Conservation (phyloP, 2,329 filamentous ascomycete genomes). For the Fusarium duplospermum region DNA sequence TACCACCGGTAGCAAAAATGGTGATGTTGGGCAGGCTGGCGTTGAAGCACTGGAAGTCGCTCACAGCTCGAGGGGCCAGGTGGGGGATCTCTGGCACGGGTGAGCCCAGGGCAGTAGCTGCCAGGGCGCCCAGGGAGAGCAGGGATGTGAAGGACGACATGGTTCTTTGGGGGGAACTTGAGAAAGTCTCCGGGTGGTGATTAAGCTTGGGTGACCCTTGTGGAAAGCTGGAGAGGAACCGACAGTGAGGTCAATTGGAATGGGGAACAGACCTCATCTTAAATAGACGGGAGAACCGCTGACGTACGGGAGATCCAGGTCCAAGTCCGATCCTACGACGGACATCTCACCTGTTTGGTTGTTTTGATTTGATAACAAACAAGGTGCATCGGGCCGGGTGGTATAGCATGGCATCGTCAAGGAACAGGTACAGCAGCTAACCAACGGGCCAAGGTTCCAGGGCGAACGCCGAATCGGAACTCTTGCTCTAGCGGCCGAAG, state of each 20-base stretch:
- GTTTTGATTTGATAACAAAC: slow-evolving; percentile 29
- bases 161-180: neutral
- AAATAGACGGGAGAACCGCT: slow-evolving; percentile 11
- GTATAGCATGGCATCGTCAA: slow-evolving; percentile 4
- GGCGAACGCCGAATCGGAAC: slow-evolving; percentile 1
- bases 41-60: slow-evolving; percentile 35
- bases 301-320: neutral
- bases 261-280: neutral
- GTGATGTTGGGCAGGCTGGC: slow-evolving; percentile 62
- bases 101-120: slow-evolving; percentile 19
- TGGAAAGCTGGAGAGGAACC: neutral
- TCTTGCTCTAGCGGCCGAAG: neutral
- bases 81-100: slow-evolving; percentile 23
- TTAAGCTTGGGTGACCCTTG: neutral
- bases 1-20: slow-evolving; percentile 67
- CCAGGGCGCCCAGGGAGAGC: slow-evolving; percentile 15
- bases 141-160: slow-evolving; percentile 28
- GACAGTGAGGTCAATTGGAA: neutral
- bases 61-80: slow-evolving; percentile 9
- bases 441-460: neutral
- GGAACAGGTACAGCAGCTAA: neutral
- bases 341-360: slow-evolving; percentile 21
- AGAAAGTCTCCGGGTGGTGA: neutral
- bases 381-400: neutral
- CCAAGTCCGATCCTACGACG: neutral